A percentile compares a stretch with the other conserved stretches of the same genome.
phyloP scores from a whole-genome alignment of 108 stramenopile species.

The Discostella stelligeroides region DNA sequence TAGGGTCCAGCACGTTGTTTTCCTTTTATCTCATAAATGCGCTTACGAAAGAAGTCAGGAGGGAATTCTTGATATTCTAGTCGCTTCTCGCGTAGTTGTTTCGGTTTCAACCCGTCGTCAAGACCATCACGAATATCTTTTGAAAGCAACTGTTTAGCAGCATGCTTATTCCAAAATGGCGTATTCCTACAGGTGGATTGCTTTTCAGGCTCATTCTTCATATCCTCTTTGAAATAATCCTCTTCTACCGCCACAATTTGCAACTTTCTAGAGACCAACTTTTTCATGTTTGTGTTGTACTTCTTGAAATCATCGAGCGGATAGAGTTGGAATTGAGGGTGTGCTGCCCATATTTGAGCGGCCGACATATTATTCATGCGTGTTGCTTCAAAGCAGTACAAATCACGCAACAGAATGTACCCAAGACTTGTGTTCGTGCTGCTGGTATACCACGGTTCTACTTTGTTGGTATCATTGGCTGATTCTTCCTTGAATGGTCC shows the following conservation, averaged over 20 bases:
- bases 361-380: neutral
- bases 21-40: neutral
- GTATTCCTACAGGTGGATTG: too few species aligned
- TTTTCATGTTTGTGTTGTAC: constrained; percentile 2
- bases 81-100: too few species aligned
- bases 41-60: too few species aligned
- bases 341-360: neutral
- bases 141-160: too few species aligned
- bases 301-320: neutral
- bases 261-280: neutral
- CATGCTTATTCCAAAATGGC: too few species aligned
- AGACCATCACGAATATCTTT: too few species aligned
- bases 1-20: neutral
- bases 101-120: too few species aligned
- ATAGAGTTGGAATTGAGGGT: neutral
- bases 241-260: too few species aligned
- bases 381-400: neutral
- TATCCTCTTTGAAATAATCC: neutral
- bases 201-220: neutral
- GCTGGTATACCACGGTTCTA: neutral
- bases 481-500: neutral
- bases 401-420: neutral
- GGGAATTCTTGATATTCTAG: too few species aligned
- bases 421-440: neutral
- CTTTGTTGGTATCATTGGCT: neutral